Percentiles rank a stretch among this genome's conserved stretches.
Conservation (phyloP, 352 stramenopile species). For the Globisporangium ultimum region DNA sequence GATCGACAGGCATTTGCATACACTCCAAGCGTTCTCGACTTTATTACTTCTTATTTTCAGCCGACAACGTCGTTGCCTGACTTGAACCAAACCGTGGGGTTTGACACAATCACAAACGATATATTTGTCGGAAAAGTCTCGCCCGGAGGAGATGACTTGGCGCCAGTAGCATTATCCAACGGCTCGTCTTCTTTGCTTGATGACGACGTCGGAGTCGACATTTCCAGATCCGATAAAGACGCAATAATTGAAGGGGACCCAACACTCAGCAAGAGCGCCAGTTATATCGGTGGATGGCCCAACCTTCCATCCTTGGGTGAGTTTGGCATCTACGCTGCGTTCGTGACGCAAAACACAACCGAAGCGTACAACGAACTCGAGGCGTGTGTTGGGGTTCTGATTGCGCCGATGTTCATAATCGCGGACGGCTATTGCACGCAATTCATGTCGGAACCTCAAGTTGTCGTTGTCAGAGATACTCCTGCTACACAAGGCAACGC, state of each 20-base stretch:
- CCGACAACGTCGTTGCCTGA: neutral
- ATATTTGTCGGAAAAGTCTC: neutral
- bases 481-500: neutral
- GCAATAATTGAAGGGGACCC: too few relatives aligned
- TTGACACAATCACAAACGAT: neutral
- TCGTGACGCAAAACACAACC: constrained; percentile 8
- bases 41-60: neutral
- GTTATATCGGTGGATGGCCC: neutral
- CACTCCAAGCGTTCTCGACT: constrained; percentile 7
- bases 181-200: neutral
- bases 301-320: constrained; percentile 6
- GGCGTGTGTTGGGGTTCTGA: constrained; percentile 8
- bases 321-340: constrained; percentile 6
- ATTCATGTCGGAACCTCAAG: neutral
- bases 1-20: constrained; percentile 3
- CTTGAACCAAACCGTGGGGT: neutral
- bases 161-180: neutral
- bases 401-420: constrained; percentile 8
- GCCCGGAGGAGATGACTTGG: neutral
- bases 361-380: constrained; percentile 7
- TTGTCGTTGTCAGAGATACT: neutral
- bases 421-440: constrained; percentile 1
- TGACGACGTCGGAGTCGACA: too few relatives aligned
- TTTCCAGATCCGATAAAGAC: too few relatives aligned
- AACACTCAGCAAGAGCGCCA: neutral